Evolutionary conservation across 2,329 filamentous ascomycete species (phyloP), one percentile per base, ranked within the genome.

Genomic region (Microdochium nivale): DNA sequence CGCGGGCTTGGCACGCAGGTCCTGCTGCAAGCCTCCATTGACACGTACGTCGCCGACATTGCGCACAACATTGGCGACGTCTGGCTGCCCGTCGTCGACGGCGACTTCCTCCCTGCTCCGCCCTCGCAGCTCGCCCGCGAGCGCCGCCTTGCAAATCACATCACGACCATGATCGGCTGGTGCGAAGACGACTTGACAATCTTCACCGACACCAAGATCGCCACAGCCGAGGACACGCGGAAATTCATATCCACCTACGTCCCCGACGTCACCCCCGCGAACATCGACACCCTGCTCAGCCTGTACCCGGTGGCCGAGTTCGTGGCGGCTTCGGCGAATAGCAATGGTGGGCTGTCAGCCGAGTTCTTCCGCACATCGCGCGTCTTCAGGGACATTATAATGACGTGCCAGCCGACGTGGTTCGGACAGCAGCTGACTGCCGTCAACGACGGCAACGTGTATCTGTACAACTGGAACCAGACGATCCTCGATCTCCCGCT

Each of bases 301-400:
- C 68, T 80, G 1, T 83, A 84, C 59, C 78, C 79, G 0, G 56
- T 66, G 1, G 51, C 61, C 5, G 74, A 79, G 1, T 81, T 80
- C 56, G 3, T 56, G 1, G 61, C 68, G 2, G 61, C 70, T 53
- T 46, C 58, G 8, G 58, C 60, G 1, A 21, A 19, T 7, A 44
- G 40, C 40, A 21, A 44, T 5, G 68, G 68, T 4, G 69, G 70
- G 43, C 58, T 77, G 1, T 71, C 72, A 2, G 59, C 64, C 25
- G 70, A 80, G 50, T 78, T 78, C 61, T 78, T 73, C 60, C 75
- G 77, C 49, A 57, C 73, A 3, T 69, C 74, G 0, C 65, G 73
- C 33, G 70, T 77, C 24, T 73, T 79, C 56, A 65, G 77, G 13
- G 78, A 81, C 59, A 71, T 80, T 43, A 48, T 78, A 27, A 74